phyloP scores from a whole-genome alignment of 257 asterid species.

The Solanum piurae region DNA sequence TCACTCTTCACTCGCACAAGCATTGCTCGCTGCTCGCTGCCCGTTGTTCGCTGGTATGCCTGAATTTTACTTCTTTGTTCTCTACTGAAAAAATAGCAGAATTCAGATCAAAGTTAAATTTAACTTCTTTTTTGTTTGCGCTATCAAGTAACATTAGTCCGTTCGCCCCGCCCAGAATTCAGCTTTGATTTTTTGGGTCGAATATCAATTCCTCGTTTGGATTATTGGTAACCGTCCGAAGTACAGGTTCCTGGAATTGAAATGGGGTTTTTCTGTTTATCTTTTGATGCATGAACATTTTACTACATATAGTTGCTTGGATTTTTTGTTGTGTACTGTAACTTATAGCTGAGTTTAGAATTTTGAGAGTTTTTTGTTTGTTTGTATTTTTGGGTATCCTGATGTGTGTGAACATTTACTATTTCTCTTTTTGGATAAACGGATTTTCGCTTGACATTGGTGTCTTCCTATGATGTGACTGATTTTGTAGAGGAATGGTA shows the following conservation, averaged over 20 bases:
- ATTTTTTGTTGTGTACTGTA: background rate
- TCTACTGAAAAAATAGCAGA: background rate
- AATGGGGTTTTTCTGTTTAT: background rate
- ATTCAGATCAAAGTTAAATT: background rate
- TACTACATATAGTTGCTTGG: background rate
- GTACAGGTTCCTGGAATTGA: background rate
- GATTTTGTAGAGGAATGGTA: background rate
- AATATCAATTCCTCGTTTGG: background rate
- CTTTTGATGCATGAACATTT: background rate
- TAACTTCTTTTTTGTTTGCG: background rate
- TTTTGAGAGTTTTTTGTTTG: background rate
- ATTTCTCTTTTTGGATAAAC: background rate
- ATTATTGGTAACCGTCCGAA: background rate
- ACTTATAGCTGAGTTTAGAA: background rate
- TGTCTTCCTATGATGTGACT: background rate
- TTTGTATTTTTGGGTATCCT: background rate
- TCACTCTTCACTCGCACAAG: background rate
- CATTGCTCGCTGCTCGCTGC: background rate
- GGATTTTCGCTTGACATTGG: background rate
- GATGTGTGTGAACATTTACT: background rate
- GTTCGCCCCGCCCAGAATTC: background rate
- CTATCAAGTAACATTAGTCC: background rate
- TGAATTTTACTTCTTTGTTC: background rate
- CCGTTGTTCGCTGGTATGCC: background rate
- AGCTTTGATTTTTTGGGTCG: background rate